Evolutionary conservation across 108 stramenopile species (phyloP).

Genomic region (Skeletonema marinoi): DNA sequence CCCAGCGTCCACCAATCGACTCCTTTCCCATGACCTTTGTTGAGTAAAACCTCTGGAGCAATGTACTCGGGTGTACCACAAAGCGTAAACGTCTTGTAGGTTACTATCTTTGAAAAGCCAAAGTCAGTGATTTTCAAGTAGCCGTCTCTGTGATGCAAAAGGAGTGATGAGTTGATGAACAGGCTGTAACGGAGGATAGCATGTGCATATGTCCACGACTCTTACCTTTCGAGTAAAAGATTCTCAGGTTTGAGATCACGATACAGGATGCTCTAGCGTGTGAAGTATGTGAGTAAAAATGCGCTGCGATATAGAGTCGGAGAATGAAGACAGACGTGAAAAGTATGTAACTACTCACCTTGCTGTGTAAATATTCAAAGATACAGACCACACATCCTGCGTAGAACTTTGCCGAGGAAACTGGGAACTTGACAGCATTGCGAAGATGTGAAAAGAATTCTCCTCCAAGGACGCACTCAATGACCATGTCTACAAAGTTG

Average conservation of each 20-base stretch:
- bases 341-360: conserved; percentile 91
- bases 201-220: background rate
- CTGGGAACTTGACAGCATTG: conserved; percentile 50
- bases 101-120: conserved; percentile 75
- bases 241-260: conserved; percentile 92
- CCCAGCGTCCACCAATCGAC: conserved; percentile 95
- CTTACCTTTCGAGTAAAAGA: background rate
- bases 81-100: conserved; percentile 86
- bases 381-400: conserved; percentile 78
- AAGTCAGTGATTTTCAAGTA: conserved; percentile 87
- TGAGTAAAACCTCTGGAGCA: conserved; percentile 90
- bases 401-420: conserved; percentile 68
- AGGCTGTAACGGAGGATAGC: background rate
- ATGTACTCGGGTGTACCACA: conserved; percentile 97
- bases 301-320: no score
- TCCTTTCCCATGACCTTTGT: conserved; percentile 91
- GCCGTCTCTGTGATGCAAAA: conserved; percentile 70
- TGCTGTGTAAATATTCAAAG: conserved; percentile 91
- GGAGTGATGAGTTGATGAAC: conserved; percentile 6
- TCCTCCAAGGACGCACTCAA: conserved; percentile 83
- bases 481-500: conserved; percentile 63
- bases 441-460: conserved; percentile 71
- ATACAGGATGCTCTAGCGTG: conserved; percentile 51
- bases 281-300: no score
- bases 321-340: conserved; percentile 68